Percentiles rank a stretch among this genome's conserved stretches.
Evolutionary conservation across 2,329 filamentous ascomycete species (phyloP).

Genomic region (Xylariaceae sp.): DNA sequence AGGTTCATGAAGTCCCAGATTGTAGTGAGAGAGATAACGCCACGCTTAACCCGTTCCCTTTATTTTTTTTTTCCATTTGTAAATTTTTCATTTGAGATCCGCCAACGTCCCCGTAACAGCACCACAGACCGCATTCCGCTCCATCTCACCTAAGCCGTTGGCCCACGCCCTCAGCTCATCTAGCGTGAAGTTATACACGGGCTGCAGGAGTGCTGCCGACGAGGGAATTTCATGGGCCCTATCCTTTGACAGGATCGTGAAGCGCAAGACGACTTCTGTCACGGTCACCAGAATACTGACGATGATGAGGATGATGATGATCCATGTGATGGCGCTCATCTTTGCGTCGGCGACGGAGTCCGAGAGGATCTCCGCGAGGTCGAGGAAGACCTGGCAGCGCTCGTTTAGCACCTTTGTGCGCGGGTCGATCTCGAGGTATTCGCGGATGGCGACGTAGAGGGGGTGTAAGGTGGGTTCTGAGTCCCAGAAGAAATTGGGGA

Average conservation of each 20-base stretch:
- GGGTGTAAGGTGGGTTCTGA: conserved; percentile 92
- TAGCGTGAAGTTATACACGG: conserved; percentile 28
- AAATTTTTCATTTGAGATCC: background rate
- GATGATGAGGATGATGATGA: conserved; percentile 89
- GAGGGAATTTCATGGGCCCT: conserved; percentile 23
- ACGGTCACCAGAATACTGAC: conserved; percentile 88
- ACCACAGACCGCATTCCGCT: conserved; percentile 30
- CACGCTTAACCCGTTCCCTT: background rate
- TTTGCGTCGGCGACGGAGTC: conserved; percentile 91
- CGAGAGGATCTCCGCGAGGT: conserved; percentile 89
- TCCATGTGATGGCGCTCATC: conserved; percentile 96
- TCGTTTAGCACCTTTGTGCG: conserved; percentile 97
- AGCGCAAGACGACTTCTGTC: conserved; percentile 81
- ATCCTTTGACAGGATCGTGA: conserved; percentile 60
- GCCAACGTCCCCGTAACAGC: conserved; percentile 10
- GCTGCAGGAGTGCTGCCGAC: conserved; percentile 8
- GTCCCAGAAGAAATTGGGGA: conserved; percentile 98
- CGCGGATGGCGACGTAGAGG: conserved; percentile 87
- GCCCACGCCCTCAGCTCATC: conserved; percentile 31
- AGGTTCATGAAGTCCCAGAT: too few relatives aligned
- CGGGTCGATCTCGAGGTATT: conserved; percentile 95
- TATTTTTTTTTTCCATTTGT: too few relatives aligned
- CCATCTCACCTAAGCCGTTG: conserved; percentile 26
- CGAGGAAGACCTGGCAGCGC: conserved; percentile 90
- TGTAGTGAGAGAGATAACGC: background rate